A percentile compares a stretch with the other conserved stretches of the same genome.
phyloP scores from a whole-genome alignment of 768 basidiomycete genomes.

The Termitomyces sp. region DNA sequence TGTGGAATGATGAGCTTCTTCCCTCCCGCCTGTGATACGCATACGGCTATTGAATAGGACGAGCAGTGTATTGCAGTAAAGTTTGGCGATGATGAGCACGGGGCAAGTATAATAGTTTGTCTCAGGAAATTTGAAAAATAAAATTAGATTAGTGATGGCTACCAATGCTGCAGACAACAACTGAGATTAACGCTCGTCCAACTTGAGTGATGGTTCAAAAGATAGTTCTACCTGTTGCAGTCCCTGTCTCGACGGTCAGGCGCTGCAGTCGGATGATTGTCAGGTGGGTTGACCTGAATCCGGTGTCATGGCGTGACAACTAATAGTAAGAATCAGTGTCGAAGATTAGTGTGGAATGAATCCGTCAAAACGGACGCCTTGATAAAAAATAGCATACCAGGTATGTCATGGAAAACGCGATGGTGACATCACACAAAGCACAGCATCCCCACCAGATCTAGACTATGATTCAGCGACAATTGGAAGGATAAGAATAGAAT shows the following conservation, averaged over 20 bases:
- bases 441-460: slow-evolving; percentile 20
- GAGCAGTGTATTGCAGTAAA: slow-evolving; percentile 25
- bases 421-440: slow-evolving; percentile 22
- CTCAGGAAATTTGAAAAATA: slow-evolving; percentile 20
- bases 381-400: slow-evolving; percentile 13
- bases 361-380: not conserved
- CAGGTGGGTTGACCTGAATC: slow-evolving; percentile 18
- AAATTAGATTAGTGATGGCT: slow-evolving; percentile 18
- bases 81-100: slow-evolving; percentile 19
- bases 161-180: slow-evolving; percentile 15
- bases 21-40: slow-evolving; percentile 16
- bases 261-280: slow-evolving; percentile 18
- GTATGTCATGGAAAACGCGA: slow-evolving; percentile 21
- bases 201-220: not conserved
- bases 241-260: slow-evolving; percentile 22
- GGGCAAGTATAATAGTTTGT: slow-evolving; percentile 21
- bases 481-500: not conserved
- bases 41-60: slow-evolving; percentile 23
- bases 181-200: not conserved
- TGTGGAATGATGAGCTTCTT: slow-evolving; percentile 8
- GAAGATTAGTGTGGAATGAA: not conserved
- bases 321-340: not conserved
- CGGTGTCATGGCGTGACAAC: slow-evolving; percentile 17
- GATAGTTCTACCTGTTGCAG: slow-evolving; percentile 17
- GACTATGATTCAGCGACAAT: not conserved